Base-by-base conservation (phyloP, 805 yeast species). In the Myxozyma monticola region DNA sequence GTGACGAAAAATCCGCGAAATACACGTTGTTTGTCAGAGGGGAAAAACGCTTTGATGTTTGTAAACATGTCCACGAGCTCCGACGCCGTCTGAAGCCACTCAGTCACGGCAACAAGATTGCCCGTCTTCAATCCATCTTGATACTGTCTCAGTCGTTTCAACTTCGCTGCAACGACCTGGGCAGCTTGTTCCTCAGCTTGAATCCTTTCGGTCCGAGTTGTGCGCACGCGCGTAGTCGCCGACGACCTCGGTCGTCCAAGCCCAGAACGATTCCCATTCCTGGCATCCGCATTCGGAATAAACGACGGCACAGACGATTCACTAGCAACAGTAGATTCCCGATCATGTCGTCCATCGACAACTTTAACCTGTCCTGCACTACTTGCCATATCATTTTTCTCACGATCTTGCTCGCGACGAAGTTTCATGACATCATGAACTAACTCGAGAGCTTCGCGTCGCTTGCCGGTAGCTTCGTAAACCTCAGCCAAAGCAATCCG, bases 21-120 rank as follows among this genome's bases (percentile, higher is more conserved):
- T 18, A 76, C 75, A 43, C 83, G 80, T 10, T 83, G 83, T 49
- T 84, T 77, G 61, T 88, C 95, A 42, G 81, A 76, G 1, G 90
- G 85, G 62, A 87, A 90, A 57, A 93, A 87, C 60, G 81, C 81
- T 54, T 83, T 76, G 10, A 87, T 88, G 48, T 83, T 78, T 22
- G 85, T 80, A 64, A 93, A 90, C 52, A 86, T 80, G 62, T 89
- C 95, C 36, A 91, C 80, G 43, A 93, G 74, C 58, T 85, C 95
- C 1, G 87, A 78, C 0, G 91, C 96, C 4, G 82, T 71, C 53
- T 88, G 87, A 57, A 87, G 76, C 98, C 98, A 93, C 1, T 87
- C 78, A 6, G 76, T 73, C 1, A 81, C 76, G 0, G 93, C 85
- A n/a, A 79, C 80, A 14, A 66, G 69, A 55, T 83, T 84, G 20